Evolutionary conservation across 805 yeast genomes (phyloP), one percentile per base, ranked within the genome.

Genomic region (Debaryomyces prosopidis): DNA sequence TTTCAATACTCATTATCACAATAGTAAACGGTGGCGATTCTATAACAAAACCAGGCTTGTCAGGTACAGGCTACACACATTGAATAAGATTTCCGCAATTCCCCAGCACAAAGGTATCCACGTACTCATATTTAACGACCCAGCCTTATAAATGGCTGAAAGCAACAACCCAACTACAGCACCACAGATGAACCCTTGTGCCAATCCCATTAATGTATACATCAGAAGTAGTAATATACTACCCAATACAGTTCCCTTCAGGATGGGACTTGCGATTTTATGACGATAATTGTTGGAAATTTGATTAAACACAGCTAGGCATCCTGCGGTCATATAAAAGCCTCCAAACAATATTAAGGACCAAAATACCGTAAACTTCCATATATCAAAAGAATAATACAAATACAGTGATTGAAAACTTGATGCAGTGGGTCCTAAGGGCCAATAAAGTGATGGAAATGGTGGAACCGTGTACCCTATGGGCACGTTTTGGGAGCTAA

Each of bases 61-160:
- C 46, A 87, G 80, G 60, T 86, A 89, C 5, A 87, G 77, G 7
- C 84, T 77, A 28, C 85, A 71, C 30, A 89, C 75, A 58, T 86
- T 81, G 62, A 79, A 87, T 36, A 89, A 59, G 5, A 87, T 74
- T 53, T 82, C 83, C 4, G 86, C 77, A 2, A 86, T 64, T 0
- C 83, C 95, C 81, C 91, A 88, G 44, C 86, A 78, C 52, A 92
- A 76, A 0, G 99, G 98, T 6, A 92, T 81, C 99, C 99, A 92
- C 0, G 97, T 88, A 10, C 95, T 85, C 95, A 94, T 88, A 17
- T 86, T 79, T 55, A 92, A 81, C 18, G 85, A 75, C 0, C 96
- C 96, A 0, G 96, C 82, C 44, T 77, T 73, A 66, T 91, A 91
- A 6, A 90, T 77, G 1, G 89, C 87, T 30, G 84, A 84, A 14